Base-by-base conservation (phyloP, 2,329 filamentous ascomycete genomes). In the Metarhizium rileyi region DNA sequence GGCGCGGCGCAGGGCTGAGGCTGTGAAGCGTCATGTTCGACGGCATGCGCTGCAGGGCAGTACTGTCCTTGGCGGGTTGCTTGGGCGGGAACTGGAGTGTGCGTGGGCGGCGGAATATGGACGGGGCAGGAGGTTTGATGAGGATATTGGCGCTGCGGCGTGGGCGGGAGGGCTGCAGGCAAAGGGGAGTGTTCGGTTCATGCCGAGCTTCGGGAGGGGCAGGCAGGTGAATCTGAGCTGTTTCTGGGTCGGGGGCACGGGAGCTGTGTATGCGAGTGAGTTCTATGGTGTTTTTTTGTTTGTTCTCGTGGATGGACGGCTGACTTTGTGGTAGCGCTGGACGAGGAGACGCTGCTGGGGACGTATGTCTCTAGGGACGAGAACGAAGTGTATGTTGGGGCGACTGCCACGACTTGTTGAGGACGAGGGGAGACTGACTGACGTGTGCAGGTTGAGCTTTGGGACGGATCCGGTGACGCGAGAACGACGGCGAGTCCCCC, bases 261-360 rank as follows among this genome's bases (percentile, higher is more conserved):
- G 70, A 23, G 63, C 69, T 25, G 66, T 64, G 1, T 76, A 72
- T 63, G 66, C 66, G 3, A 66, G 74, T 76, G 52, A 62, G 73
- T 69, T 9, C 27, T n/a, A n/a, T n/a, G n/a, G 16, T n/a, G 38
- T 42, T 7, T 10, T 33, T 33, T 3, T 20, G 26, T 18, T 10
- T 16, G 23, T 36, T 25, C n/a, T n/a, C 5, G 4, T 27, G 5
- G 22, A 10, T 8, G 18, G 42, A 22, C 22, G 16, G 27, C 50
- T 52, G 46, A 53, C 46, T 42, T 46, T 6, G 12, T 33, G 12
- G 22, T 26, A 71, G 70, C 61, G 25, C 42, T 66, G 38, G 65
- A 69, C 47, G 64, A 66, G 14, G 52, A 59, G 18, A 58, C 56
- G 3, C 50, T 75, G 45, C 55, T 66, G 9, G 70, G 68, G 2